phyloP scores from a whole-genome alignment of 139 green algal species.

The Auxenochlorella pyrenoidosa region DNA sequence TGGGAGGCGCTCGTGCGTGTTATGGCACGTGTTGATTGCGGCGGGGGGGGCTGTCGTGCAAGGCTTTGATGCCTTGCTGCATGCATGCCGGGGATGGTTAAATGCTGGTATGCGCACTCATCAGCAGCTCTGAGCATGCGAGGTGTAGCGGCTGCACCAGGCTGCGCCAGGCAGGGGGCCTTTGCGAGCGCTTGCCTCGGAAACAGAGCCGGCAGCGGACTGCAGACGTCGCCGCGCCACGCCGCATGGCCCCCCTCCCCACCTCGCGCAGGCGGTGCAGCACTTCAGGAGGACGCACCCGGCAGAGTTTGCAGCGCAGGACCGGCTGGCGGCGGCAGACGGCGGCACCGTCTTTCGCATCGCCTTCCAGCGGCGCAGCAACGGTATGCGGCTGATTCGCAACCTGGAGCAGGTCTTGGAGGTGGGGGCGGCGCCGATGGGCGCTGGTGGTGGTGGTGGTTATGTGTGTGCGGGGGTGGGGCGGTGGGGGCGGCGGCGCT shows the following conservation, averaged over 20 bases:
- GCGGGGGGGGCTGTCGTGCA: neutral
- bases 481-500: too few species aligned
- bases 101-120: too few species aligned
- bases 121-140: too few species aligned
- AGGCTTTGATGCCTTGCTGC: too few species aligned
- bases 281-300: neutral
- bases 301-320: neutral
- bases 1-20: neutral
- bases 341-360: conserved; percentile 1
- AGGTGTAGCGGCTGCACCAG: too few species aligned
- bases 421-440: too few species aligned
- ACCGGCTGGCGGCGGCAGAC: neutral
- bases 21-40: neutral
- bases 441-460: neutral
- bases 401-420: neutral
- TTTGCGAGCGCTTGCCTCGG: too few species aligned
- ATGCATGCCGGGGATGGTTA: too few species aligned
- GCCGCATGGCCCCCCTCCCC: too few species aligned
- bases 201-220: too few species aligned
- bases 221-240: too few species aligned
- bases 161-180: too few species aligned
- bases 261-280: neutral
- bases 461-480: neutral
- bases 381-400: neutral
- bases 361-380: neutral